Base-by-base conservation (phyloP, 2,329 filamentous ascomycete species). In the Monosporascus sp. region DNA sequence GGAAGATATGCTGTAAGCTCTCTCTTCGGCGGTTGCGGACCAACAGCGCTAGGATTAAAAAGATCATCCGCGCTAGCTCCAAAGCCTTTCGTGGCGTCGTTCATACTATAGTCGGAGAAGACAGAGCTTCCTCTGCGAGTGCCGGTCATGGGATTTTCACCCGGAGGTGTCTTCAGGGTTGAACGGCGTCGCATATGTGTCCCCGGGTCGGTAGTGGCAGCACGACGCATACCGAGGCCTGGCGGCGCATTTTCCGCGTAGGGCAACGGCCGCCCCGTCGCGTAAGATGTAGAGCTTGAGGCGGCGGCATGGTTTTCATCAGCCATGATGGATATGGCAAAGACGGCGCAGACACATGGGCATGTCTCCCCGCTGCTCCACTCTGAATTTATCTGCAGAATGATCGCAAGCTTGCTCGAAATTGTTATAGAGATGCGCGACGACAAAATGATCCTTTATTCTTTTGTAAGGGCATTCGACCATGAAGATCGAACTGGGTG, bases 1-100 rank as follows among this genome's bases (percentile, higher is more conserved):
- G 93, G 91, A n/a, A 89, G 76, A 2, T 85, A 89, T 56, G 94
- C 86, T 82, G 91, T 90, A 56, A 85, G 78, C 1, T 88, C 87
- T 51, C 82, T 76, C 38, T 86, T 82, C 17, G 75, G 69, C 19
- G 72, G 63, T 26, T 72, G 54, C 27, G 77, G 59, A 40, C 71
- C 67, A n/a, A 69, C 53, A 51, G 49, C 61, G 67, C 62, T 61
- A 60, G 83, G 72, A 71, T 86, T 67, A 76, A 93, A 73, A 26
- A 94, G 74, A 59, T 89, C 84, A 62, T 89, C 85, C 0, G 86
- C 87, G 20, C 87, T 88, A 2, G 81, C 82, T 47, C 80, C 80
- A 45, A 87, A 73, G 3, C 80, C 82, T 55, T 78, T 78, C 59
- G 82, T 81, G 41, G 85, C 85, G 69, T 89, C 87, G 53, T 78